A percentile compares a stretch with the other conserved stretches of the same genome.
Evolutionary conservation across 805 yeast species (phyloP).

Genomic region (Teunomyces kruisii): DNA sequence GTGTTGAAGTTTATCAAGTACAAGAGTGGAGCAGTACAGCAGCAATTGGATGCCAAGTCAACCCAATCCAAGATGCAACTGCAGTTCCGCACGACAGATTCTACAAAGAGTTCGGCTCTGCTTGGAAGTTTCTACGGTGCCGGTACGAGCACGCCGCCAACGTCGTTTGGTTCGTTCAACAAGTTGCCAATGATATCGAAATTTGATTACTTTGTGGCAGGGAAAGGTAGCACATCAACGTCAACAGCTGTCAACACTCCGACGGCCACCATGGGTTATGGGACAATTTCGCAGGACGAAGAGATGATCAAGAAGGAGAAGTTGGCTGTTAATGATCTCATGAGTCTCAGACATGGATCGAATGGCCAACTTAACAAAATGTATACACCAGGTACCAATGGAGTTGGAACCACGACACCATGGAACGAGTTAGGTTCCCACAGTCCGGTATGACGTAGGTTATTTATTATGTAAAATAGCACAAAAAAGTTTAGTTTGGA

Average conservation of each 20-base stretch:
- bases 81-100: neutral
- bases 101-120: neutral
- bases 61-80: neutral
- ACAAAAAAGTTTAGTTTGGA: neutral
- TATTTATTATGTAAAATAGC: constrained; percentile 3
- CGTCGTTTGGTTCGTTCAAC: constrained; percentile 7
- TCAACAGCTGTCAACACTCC: neutral
- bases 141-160: constrained; percentile 1
- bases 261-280: neutral
- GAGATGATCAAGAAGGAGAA: constrained; percentile 30
- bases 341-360: constrained; percentile 13
- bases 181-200: constrained; percentile 12
- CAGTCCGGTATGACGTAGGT: neutral
- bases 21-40: constrained; percentile 20
- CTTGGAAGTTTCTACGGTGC: neutral
- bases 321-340: constrained; percentile 22
- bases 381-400: neutral
- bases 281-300: constrained; percentile 10
- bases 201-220: constrained; percentile 12
- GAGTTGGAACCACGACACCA: neutral
- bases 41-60: constrained; percentile 4
- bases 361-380: constrained; percentile 1
- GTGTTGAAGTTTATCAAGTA: constrained; percentile 42
- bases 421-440: neutral
- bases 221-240: constrained; percentile 4